Conservation (phyloP, 139 green algal genomes). For the Protoeuglena noctilucae region DNA sequence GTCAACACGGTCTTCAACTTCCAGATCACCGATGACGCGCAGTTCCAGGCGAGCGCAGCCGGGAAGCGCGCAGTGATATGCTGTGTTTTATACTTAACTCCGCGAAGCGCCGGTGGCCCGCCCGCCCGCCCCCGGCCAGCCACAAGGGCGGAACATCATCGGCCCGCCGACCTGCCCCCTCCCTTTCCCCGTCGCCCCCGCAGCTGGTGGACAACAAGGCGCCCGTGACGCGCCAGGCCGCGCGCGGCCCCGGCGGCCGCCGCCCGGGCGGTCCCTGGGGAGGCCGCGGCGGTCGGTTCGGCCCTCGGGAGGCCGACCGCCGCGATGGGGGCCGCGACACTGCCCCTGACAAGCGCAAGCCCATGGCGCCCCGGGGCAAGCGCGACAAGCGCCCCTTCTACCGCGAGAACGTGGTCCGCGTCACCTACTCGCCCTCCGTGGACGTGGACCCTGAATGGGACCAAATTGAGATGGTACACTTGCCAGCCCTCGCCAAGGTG, state of each 20-base stretch:
- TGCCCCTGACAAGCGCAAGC: no score
- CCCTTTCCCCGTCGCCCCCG: no score
- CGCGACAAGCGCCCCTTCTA: conserved; percentile 36
- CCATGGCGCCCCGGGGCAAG: no score
- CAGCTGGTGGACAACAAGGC: conserved; percentile 92
- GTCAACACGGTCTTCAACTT: conserved; percentile 82
- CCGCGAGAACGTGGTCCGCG: conserved; percentile 17
- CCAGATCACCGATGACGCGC: conserved; percentile 80
- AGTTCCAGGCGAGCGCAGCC: no score
- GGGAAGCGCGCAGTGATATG: no score
- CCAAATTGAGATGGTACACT: conserved; percentile 81
- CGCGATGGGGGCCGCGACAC: no score
- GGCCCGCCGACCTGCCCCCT: no score
- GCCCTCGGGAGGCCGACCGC: conserved; percentile 31
- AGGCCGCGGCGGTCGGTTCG: conserved; percentile 22
- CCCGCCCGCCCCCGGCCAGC: no score
- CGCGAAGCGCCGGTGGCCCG: no score
- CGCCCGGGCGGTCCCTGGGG: conserved; percentile 4
- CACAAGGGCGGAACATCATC: no score
- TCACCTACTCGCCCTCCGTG: conserved; percentile 55
- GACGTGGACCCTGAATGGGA: conserved; percentile 87
- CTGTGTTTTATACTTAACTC: no score
- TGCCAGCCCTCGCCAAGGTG: conserved; percentile 68
- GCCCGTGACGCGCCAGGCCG: no score
- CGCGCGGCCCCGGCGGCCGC: conserved; percentile 5